phyloP scores from a whole-genome alignment of 352 stramenopile genomes.

The Globisporangium barbulae region DNA sequence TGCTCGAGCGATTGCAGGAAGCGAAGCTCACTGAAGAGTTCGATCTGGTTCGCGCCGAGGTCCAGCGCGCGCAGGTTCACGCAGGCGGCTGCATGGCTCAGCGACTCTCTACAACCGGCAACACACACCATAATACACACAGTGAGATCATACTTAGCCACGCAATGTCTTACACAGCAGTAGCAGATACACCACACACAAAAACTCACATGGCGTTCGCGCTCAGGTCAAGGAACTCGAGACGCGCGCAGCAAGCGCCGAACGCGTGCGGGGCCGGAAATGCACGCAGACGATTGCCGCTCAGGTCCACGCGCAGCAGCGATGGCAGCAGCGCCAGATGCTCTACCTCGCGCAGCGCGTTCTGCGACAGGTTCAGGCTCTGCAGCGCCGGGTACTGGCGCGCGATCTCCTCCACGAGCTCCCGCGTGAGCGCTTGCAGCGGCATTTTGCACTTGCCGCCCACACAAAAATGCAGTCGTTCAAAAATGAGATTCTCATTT shows the following conservation, averaged over 20 bases:
- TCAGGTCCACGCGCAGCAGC: constrained; percentile 57
- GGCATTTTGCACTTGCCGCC: constrained; percentile 26
- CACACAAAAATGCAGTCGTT: background rate
- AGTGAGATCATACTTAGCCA: no score
- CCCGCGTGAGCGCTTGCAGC: constrained; percentile 47
- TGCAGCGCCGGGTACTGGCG: constrained; percentile 54
- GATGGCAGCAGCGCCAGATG: constrained; percentile 49
- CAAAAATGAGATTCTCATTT: background rate
- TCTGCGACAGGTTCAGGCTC: constrained; percentile 58
- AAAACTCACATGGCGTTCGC: constrained; percentile 46
- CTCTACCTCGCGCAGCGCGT: constrained; percentile 45
- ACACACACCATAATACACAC: background rate
- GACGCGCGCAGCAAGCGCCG: constrained; percentile 24
- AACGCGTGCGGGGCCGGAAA: constrained; percentile 34
- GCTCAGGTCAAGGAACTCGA: constrained; percentile 51
- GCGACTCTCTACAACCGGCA: constrained; percentile 31
- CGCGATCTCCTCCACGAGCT: constrained; percentile 65
- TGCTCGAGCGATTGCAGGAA: constrained; percentile 41
- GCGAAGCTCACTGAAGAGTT: constrained; percentile 53
- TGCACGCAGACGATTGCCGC: constrained; percentile 39
- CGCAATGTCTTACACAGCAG: background rate
- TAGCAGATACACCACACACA: background rate
- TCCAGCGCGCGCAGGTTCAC: constrained; percentile 36
- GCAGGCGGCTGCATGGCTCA: constrained; percentile 32
- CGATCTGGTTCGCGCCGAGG: constrained; percentile 37